phyloP scores from a whole-genome alignment of 2,329 filamentous ascomycete species.

The Diplodia corticola region DNA sequence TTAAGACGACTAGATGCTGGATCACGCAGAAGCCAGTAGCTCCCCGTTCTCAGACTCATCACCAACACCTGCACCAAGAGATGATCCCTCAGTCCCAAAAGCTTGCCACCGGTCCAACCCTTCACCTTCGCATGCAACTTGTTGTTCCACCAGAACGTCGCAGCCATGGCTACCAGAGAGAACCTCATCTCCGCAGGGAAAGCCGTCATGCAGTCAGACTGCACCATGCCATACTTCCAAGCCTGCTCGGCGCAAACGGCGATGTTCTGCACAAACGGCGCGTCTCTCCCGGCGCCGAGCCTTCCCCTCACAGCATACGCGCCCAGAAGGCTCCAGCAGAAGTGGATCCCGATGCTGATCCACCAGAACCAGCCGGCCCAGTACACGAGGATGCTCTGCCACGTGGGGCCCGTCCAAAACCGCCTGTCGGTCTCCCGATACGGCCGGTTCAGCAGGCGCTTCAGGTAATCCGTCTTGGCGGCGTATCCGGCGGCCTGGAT shows the following conservation, averaged over 20 bases:
- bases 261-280: slow-evolving; percentile 3
- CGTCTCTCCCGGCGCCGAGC: slow-evolving; percentile 9
- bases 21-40: slow-evolving; percentile 35
- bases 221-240: slow-evolving; percentile 27
- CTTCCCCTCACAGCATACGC: slow-evolving; percentile 28
- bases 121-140: slow-evolving; percentile 64
- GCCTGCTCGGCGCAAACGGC: slow-evolving; percentile 30
- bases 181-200: slow-evolving; percentile 28
- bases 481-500: slow-evolving; percentile 74
- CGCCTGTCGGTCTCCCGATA: slow-evolving; percentile 27
- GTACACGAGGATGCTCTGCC: slow-evolving; percentile 45
- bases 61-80: slow-evolving; percentile 65
- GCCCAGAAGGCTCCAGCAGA: slow-evolving; percentile 40
- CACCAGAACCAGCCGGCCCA: slow-evolving; percentile 48
- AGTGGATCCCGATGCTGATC: slow-evolving; percentile 37
- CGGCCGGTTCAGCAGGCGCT: slow-evolving; percentile 69
- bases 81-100: slow-evolving; percentile 64
- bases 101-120: slow-evolving; percentile 47
- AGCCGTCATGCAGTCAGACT: slow-evolving; percentile 33
- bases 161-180: slow-evolving; percentile 51
- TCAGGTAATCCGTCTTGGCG: slow-evolving; percentile 78
- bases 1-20: slow-evolving; percentile 26
- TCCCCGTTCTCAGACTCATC: slow-evolving; percentile 55
- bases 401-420: slow-evolving; percentile 41
- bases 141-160: slow-evolving; percentile 69